Conservation (phyloP, 805 yeast genomes). For the Ogataea minuta region DNA sequence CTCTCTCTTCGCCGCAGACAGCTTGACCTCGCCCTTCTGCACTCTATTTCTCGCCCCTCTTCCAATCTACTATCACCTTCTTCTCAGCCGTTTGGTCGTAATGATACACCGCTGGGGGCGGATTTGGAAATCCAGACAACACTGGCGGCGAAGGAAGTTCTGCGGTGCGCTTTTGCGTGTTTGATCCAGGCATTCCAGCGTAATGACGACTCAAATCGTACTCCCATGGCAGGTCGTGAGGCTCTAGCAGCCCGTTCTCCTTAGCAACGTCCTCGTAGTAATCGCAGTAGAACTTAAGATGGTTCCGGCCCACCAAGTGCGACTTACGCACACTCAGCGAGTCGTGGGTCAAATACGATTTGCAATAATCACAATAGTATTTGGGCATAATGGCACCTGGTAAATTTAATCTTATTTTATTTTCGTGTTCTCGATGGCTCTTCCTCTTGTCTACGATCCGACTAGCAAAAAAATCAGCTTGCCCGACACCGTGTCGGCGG, state of each 20-base stretch:
- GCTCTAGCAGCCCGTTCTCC: slow-evolving; percentile 19
- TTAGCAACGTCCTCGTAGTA: slow-evolving; percentile 56
- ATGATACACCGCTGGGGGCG: slow-evolving; percentile 35
- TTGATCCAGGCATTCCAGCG: slow-evolving; percentile 35
- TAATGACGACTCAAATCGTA: slow-evolving; percentile 37
- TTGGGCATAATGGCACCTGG: slow-evolving; percentile 49
- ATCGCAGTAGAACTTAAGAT: slow-evolving; percentile 65
- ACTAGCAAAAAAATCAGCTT: slow-evolving; percentile 30
- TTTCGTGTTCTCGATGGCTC: slow-evolving; percentile 8
- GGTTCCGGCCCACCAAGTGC: slow-evolving; percentile 76
- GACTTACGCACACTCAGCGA: slow-evolving; percentile 82
- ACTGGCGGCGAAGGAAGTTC: slow-evolving; percentile 37
- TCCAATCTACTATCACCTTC: slow-evolving; percentile 11
- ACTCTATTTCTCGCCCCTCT: neutral
- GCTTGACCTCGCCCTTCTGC: too few species aligned
- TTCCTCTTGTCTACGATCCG: slow-evolving; percentile 34
- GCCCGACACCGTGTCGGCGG: slow-evolving; percentile 20
- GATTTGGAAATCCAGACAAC: slow-evolving; percentile 33
- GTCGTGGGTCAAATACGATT: slow-evolving; percentile 80
- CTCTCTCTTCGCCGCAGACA: neutral
- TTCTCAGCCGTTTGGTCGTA: slow-evolving; percentile 24
- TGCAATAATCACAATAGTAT: slow-evolving; percentile 83
- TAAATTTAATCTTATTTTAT: neutral
- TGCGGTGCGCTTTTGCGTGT: slow-evolving; percentile 14
- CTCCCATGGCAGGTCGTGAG: slow-evolving; percentile 36